These are phyloP conservation scores for Talaromyces funiculosus DNA, from an alignment of 2,329 filamentous ascomycete species.

Conservation along the genomic window DNA sequence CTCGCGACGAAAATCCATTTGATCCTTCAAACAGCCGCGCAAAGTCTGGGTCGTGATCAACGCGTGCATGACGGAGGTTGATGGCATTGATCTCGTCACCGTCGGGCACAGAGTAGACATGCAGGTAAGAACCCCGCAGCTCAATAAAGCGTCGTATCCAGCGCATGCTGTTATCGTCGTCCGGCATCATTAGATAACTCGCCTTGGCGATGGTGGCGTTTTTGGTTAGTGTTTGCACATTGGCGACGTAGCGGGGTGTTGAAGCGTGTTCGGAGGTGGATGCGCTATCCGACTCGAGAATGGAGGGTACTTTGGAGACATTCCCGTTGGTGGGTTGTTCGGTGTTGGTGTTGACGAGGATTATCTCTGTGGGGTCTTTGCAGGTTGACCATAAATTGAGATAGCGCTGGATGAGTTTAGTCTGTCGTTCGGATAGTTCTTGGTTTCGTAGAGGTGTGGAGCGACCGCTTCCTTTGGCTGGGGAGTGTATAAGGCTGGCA, in stretches of 20 bases:
- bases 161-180: slow-evolving; percentile 64
- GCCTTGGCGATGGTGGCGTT: slow-evolving; percentile 77
- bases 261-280: slow-evolving; percentile 26
- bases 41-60: slow-evolving; percentile 87
- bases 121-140: slow-evolving; percentile 81
- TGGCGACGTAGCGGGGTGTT: slow-evolving; percentile 64
- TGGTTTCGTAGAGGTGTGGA: slow-evolving; percentile 32
- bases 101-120: slow-evolving; percentile 77
- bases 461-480: slow-evolving; percentile 28
- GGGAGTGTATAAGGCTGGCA: slow-evolving; percentile 33
- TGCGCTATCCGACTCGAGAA: slow-evolving; percentile 24
- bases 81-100: slow-evolving; percentile 89
- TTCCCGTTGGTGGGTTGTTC: slow-evolving; percentile 37
- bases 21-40: slow-evolving; percentile 63
- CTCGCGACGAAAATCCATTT: slow-evolving; percentile 33
- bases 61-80: slow-evolving; percentile 79
- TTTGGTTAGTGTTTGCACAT: slow-evolving; percentile 71
- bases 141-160: slow-evolving; percentile 95
- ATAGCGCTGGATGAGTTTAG: slow-evolving; percentile 37
- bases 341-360: slow-evolving; percentile 41
- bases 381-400: slow-evolving; percentile 39
- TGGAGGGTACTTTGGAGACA: slow-evolving; percentile 20
- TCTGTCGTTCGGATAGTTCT: slow-evolving; percentile 33
- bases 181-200: slow-evolving; percentile 80
- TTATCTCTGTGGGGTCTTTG: slow-evolving; percentile 36